These are phyloP conservation scores for Phytophthora capsici DNA, from an alignment of 352 stramenopile genomes.

Conservation along the genomic window DNA sequence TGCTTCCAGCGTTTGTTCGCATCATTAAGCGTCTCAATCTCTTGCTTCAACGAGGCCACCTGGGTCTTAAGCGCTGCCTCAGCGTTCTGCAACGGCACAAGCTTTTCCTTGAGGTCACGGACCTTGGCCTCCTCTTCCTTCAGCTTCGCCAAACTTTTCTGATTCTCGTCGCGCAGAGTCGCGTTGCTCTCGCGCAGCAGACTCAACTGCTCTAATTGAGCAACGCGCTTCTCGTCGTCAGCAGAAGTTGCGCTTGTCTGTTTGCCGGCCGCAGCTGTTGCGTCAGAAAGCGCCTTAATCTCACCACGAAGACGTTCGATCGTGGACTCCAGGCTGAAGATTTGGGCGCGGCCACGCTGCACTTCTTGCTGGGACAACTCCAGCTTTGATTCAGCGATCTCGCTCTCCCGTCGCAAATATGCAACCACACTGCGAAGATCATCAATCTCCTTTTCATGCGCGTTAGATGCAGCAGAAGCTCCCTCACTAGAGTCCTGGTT, in stretches of 20 bases:
- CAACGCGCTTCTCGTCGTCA: constrained; percentile 58
- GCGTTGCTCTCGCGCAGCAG: constrained; percentile 83
- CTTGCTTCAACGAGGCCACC: constrained; percentile 66
- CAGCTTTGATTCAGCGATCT: constrained; percentile 73
- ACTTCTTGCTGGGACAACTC: constrained; percentile 75
- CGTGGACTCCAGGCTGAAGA: constrained; percentile 64
- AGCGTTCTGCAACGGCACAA: constrained; percentile 56
- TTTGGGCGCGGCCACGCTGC: constrained; percentile 59
- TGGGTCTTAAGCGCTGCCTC: constrained; percentile 55
- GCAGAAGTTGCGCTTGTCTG: constrained; percentile 14
- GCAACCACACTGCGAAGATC: constrained; percentile 76
- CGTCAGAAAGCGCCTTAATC: constrained; percentile 52
- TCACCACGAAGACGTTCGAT: constrained; percentile 66
- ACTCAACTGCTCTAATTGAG: constrained; percentile 76
- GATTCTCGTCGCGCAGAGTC: constrained; percentile 73
- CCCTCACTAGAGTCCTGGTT: constrained; percentile 38
- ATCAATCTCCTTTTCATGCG: constrained; percentile 69
- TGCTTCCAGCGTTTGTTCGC: constrained; percentile 82
- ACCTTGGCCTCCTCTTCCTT: constrained; percentile 63
- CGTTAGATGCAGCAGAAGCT: constrained; percentile 9
- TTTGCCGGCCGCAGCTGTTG: constrained; percentile 15
- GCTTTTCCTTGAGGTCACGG: constrained; percentile 52
- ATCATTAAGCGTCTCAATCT: constrained; percentile 61
- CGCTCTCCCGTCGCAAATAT: constrained; percentile 72
- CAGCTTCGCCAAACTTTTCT: constrained; percentile 59